Conservation (phyloP, 257 asterid species). For the Schizonepeta tenuifolia region DNA sequence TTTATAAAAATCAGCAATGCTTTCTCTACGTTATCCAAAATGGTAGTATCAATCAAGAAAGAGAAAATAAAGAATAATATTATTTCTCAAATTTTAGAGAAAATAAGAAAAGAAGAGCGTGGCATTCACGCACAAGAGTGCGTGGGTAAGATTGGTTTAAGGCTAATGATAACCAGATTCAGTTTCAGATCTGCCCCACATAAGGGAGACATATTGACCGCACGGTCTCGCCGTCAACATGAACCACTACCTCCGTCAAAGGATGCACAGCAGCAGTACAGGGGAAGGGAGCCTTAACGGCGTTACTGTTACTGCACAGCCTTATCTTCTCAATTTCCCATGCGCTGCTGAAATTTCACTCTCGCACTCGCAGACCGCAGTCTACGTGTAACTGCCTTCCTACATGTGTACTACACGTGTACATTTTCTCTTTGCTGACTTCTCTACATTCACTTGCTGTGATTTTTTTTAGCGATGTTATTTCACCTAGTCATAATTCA, state of each 20-base stretch:
- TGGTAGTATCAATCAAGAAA: too few species aligned
- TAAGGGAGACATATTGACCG: slow-evolving; percentile 43
- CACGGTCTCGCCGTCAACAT: slow-evolving; percentile 39
- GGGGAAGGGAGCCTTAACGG: slow-evolving; percentile 29
- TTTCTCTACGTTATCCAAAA: too few species aligned
- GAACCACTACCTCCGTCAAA: slow-evolving; percentile 31
- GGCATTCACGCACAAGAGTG: not conserved
- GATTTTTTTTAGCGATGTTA: too few species aligned
- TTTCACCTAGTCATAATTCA: too few species aligned
- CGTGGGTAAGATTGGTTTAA: slow-evolving; percentile 1
- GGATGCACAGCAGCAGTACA: not conserved
- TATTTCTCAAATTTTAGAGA: too few species aligned
- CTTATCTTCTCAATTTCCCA: slow-evolving; percentile 52
- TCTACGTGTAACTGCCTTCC: slow-evolving; percentile 9
- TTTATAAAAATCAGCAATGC: too few species aligned
- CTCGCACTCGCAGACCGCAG: not conserved
- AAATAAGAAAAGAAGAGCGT: not conserved
- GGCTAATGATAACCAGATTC: slow-evolving; percentile 28
- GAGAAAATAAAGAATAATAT: too few species aligned
- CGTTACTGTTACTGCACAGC: slow-evolving; percentile 30
- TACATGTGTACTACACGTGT: slow-evolving; percentile 28
- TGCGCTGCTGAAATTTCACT: slow-evolving; percentile 22
- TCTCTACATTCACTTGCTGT: too few species aligned
- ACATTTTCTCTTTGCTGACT: not conserved
- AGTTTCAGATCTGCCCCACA: slow-evolving; percentile 46